Evolutionary conservation across 31 red algal genomes (phyloP).

Genomic region (Bonnemaisonia californica): DNA sequence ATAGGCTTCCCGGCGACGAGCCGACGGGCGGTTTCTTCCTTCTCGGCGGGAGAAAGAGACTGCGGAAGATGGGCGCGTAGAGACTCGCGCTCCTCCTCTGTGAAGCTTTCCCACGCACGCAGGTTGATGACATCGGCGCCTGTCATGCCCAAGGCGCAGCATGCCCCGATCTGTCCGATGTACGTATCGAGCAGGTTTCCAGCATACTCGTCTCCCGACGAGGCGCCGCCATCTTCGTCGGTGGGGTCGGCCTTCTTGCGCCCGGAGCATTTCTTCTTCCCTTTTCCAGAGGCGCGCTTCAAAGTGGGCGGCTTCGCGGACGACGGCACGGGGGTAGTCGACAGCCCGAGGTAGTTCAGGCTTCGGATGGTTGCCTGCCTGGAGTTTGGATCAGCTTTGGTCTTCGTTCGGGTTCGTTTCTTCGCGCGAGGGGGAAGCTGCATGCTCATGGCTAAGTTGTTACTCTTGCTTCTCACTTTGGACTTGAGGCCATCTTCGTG

Average conservation of each 20-base stretch:
- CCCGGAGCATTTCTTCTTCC: conserved; percentile 33
- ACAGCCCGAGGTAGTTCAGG: conserved; percentile 51
- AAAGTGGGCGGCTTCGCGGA: conserved; percentile 38
- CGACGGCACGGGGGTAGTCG: conserved; percentile 13
- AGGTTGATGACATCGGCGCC: conserved; percentile 67
- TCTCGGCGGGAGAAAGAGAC: conserved; percentile 42
- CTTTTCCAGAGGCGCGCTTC: conserved; percentile 21
- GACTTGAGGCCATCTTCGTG: background rate
- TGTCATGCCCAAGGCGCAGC: conserved; percentile 67
- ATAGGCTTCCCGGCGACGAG: conserved; percentile 36
- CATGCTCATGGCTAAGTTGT: background rate
- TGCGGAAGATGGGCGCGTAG: conserved; percentile 66
- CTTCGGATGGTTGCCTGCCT: conserved; percentile 52
- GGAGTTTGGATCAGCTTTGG: conserved; percentile 38
- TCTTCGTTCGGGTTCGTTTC: conserved; percentile 36
- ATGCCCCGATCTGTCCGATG: conserved; percentile 83
- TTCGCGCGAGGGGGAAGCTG: background rate
- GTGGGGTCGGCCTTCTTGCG: conserved; percentile 19
- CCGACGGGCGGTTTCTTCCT: conserved; percentile 39
- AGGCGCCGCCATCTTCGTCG: conserved; percentile 59
- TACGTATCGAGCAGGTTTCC: conserved; percentile 84
- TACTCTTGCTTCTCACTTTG: background rate
- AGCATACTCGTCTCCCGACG: conserved; percentile 84
- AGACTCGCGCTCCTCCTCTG: conserved; percentile 72
- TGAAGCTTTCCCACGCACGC: conserved; percentile 58